Percentiles rank a stretch among this genome's conserved stretches.
Evolutionary conservation across 495 filamentous ascomycete species (phyloP).

Genomic region (Penicillium pancosmium): DNA sequence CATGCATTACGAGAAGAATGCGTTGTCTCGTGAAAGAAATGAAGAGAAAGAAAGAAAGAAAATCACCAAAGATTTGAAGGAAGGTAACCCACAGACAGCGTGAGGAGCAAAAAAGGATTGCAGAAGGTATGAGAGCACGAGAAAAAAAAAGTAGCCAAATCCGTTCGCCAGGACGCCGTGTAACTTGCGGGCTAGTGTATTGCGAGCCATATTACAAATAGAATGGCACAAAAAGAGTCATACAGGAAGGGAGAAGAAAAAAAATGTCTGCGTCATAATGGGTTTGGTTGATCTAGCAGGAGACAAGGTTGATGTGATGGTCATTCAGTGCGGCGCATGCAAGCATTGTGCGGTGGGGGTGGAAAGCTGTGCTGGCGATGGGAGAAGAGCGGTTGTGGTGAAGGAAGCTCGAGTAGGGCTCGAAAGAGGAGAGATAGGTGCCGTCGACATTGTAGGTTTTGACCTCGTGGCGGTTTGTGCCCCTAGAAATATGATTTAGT

Average conservation of each 20-base stretch:
- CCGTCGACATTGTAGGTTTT: slow-evolving; percentile 91
- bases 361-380: slow-evolving; percentile 89
- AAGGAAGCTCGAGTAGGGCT: slow-evolving; percentile 88
- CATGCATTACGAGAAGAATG: neutral
- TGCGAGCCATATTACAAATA: slow-evolving; percentile 21
- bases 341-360: slow-evolving; percentile 91
- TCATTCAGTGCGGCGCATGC: slow-evolving; percentile 69
- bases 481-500: slow-evolving; percentile 53
- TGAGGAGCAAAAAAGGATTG: neutral
- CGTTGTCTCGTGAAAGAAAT: neutral
- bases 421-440: slow-evolving; percentile 71
- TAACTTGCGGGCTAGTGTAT: slow-evolving; percentile 14
- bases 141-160: neutral
- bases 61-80: neutral
- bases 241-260: neutral
- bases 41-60: neutral
- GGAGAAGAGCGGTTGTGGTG: slow-evolving; percentile 74
- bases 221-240: slow-evolving; percentile 2
- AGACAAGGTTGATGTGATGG: slow-evolving; percentile 50
- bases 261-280: neutral
- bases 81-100: neutral
- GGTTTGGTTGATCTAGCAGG: slow-evolving; percentile 35
- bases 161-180: slow-evolving; percentile 22
- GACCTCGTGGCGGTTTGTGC: slow-evolving; percentile 83
- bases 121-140: neutral